Percentiles rank a stretch among this genome's conserved stretches.
phyloP scores from a whole-genome alignment of 257 asterid genomes.

The Solanum sitiens region DNA sequence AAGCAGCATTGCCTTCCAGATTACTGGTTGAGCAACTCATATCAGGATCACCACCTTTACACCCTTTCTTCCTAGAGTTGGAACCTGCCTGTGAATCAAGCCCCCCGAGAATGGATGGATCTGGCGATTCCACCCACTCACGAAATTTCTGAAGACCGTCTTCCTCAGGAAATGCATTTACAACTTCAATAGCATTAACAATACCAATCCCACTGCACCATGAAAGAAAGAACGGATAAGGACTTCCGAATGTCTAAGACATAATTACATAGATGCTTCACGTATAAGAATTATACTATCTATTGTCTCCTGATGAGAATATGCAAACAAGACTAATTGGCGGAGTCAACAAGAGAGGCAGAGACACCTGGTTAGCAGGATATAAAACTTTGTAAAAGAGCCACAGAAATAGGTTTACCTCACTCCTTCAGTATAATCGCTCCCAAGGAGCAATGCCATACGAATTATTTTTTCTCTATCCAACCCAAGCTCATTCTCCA shows the following conservation, averaged over 20 bases:
- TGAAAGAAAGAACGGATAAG: conserved; percentile 5
- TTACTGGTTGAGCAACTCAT: conserved; percentile 17
- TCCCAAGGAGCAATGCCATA: conserved; percentile 90
- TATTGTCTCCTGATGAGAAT: not conserved
- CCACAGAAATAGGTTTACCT: conserved; percentile 36
- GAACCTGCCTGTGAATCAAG: conserved; percentile 31
- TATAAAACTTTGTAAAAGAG: not conserved
- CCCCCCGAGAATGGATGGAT: conserved; percentile 75
- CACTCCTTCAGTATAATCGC: conserved; percentile 95
- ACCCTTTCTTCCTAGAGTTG: conserved; percentile 28
- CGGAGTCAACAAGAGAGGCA: not conserved
- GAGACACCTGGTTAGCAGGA: not conserved
- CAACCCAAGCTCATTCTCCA: conserved; percentile 85
- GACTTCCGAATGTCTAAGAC: not conserved
- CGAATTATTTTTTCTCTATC: conserved; percentile 67
- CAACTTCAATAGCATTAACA: conserved; percentile 92
- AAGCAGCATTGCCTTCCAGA: conserved; percentile 4
- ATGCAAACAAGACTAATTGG: not conserved
- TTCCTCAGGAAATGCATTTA: conserved; percentile 85
- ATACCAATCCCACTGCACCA: conserved; percentile 81
- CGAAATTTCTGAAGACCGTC: conserved; percentile 80
- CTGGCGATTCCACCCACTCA: conserved; percentile 96
- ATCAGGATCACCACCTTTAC: conserved; percentile 23
- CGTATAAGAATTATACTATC: not conserved
- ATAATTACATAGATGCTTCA: not conserved